Conservation (phyloP, 225 moss, liverwort and hornwort species). For the Marchantia paleacea region DNA sequence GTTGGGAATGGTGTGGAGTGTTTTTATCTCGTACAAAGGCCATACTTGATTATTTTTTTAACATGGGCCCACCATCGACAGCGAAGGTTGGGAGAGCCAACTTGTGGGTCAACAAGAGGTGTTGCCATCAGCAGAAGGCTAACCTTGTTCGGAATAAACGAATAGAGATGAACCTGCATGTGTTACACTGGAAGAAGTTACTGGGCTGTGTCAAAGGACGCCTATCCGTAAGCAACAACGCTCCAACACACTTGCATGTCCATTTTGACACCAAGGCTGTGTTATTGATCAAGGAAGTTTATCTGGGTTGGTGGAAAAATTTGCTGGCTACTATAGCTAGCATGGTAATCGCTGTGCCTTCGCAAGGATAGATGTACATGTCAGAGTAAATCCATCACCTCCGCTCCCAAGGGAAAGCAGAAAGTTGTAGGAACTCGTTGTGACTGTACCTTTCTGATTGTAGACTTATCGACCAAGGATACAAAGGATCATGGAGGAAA, state of each 20-base stretch:
- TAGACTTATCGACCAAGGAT: too few species aligned
- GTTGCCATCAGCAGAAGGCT: background rate
- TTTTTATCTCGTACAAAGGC: constrained; percentile 91
- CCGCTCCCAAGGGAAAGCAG: too few species aligned
- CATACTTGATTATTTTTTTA: constrained; percentile 46
- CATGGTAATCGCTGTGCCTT: too few species aligned
- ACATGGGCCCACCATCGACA: background rate
- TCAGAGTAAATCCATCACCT: too few species aligned
- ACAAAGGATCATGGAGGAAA: too few species aligned
- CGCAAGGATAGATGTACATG: too few species aligned
- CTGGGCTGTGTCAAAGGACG: background rate
- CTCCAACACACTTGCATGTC: background rate
- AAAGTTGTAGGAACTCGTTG: too few species aligned
- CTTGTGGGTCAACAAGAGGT: background rate
- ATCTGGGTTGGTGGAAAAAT: too few species aligned
- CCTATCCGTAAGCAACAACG: background rate
- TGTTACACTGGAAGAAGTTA: background rate
- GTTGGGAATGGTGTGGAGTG: constrained; percentile 84
- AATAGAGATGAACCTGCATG: background rate
- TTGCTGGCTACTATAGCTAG: too few species aligned
- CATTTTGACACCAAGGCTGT: background rate
- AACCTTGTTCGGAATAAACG: background rate
- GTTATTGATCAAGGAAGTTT: background rate
- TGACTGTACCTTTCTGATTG: too few species aligned
- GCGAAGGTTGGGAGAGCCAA: background rate